phyloP scores from a whole-genome alignment of 495 filamentous ascomycete species.

The Cercophora scortea region DNA sequence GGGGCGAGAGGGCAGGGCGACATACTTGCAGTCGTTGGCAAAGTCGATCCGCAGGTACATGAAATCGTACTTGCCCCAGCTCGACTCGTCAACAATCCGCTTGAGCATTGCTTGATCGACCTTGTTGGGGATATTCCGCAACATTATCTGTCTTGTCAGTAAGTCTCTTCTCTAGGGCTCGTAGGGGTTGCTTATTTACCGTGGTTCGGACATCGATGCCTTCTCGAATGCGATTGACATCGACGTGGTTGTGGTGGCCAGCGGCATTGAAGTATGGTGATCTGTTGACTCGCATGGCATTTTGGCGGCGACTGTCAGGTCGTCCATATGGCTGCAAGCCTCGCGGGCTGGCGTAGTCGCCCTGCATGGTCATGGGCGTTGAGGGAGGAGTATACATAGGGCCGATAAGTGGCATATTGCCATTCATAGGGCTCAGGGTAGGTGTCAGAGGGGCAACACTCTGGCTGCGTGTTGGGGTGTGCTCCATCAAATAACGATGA shows the following conservation, averaged over 20 bases:
- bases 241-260: slow-evolving; percentile 58
- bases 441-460: slow-evolving; percentile 10
- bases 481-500: slow-evolving; percentile 26
- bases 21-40: slow-evolving; percentile 81
- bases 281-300: slow-evolving; percentile 29
- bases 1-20: slow-evolving; percentile 1
- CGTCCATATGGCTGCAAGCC: slow-evolving; percentile 20
- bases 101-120: slow-evolving; percentile 77
- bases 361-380: slow-evolving; percentile 23
- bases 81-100: slow-evolving; percentile 67
- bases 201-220: slow-evolving; percentile 68
- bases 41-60: slow-evolving; percentile 94
- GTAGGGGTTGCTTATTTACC: slow-evolving; percentile 33
- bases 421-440: slow-evolving; percentile 18
- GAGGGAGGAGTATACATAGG: slow-evolving; percentile 24
- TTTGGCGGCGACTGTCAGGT: slow-evolving; percentile 29
- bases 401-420: slow-evolving; percentile 13
- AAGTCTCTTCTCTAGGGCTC: neutral
- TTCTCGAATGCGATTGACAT: slow-evolving; percentile 54
- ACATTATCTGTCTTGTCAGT: slow-evolving; percentile 66
- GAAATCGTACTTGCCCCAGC: slow-evolving; percentile 81
- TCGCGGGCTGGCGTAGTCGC: slow-evolving; percentile 22
- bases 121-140: slow-evolving; percentile 91
- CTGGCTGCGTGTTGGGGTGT: slow-evolving; percentile 24
- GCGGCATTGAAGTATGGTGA: slow-evolving; percentile 33